Evolutionary conservation across 2,329 filamentous ascomycete species (phyloP), one percentile per base, ranked within the genome.

Genomic region (Fusarium foetens): DNA sequence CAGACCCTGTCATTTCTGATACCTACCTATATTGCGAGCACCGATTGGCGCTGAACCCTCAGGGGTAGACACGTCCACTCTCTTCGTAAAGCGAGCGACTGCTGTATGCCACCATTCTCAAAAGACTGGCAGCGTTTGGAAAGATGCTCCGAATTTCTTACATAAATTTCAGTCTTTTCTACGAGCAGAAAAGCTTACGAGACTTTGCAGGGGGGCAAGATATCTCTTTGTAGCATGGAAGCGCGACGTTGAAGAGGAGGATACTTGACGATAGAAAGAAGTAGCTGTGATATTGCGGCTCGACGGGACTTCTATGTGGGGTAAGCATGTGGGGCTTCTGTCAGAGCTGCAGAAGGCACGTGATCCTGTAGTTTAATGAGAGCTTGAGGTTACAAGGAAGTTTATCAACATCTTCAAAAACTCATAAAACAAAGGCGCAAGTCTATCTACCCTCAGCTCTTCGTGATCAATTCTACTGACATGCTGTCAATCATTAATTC

Each of bases 21-120:
- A 91, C 92, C 92, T 57, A 86, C 92, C 92, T 57, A 86, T 45
- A 86, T 89, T 93, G 90, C 91, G 92, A 86, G 88, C 92, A 90
- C 88, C 86, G 81, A 79, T 80, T 92, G 91, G 91, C 91, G 92
- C 88, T 88, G 90, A 90, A 87, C 91, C 92, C 92, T 94, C 87
- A 87, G 92, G 89, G 91, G 92, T 90, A 92, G 92, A 85, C 84
- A 85, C 79, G 78, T 83, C 78, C 79, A 79, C 80, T 80, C 76
- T 70, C 79, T 79, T 63, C 17, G 19, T 81, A 80, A 80, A 83
- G 83, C 82, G 80, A 84, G 82, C 79, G 79, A 82, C 79, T 74
- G 73, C 78, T 81, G 81, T 81, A 41, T 51, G 36, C 41, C 29
- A 52, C 58, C 16, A 14, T 42, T 11, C 23, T 53, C 42, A 33